Evolutionary conservation across 371 early-diverging fungal species (phyloP).

Genomic region (Rhizopus delemar): DNA sequence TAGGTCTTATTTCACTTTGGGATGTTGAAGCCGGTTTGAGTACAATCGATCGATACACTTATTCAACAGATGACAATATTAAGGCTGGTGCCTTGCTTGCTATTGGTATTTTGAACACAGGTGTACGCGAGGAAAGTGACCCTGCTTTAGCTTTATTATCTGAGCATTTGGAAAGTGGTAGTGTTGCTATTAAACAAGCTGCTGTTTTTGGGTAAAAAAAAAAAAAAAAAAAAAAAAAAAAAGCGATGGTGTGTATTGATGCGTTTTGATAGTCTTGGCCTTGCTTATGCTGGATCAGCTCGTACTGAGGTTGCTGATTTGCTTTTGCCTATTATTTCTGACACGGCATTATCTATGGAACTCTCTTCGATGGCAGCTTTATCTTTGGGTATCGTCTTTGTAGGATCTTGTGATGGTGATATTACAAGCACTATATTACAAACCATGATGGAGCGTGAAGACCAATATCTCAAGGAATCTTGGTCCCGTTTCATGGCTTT

Average conservation of each 20-base stretch:
- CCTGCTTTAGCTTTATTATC: conserved; percentile 90
- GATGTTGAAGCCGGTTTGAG: conserved; percentile 89
- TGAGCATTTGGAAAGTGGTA: conserved; percentile 75
- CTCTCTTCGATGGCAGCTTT: conserved; percentile 88
- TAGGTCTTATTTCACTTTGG: conserved; percentile 93
- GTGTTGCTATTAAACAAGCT: conserved; percentile 53
- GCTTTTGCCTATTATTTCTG: conserved; percentile 82
- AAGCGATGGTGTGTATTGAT: not conserved
- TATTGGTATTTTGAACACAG: conserved; percentile 88
- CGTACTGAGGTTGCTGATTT: conserved; percentile 84
- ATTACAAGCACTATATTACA: conserved; percentile 89
- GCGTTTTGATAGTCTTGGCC: conserved; percentile 67
- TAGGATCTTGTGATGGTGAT: conserved; percentile 91
- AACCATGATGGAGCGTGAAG: conserved; percentile 94
- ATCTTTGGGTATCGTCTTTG: conserved; percentile 89
- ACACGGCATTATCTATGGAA: conserved; percentile 86
- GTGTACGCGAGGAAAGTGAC: conserved; percentile 90
- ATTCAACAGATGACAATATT: conserved; percentile 84
- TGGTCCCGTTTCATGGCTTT: conserved; percentile 90
- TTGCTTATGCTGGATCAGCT: conserved; percentile 93
- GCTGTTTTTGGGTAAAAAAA: conserved; percentile 81
- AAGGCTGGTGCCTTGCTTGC: conserved; percentile 96
- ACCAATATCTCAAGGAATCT: conserved; percentile 77
- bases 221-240: no score
- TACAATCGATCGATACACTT: conserved; percentile 92